phyloP scores from a whole-genome alignment of 2,329 filamentous ascomycete species.

The Chrysosphaeria jannelii region DNA sequence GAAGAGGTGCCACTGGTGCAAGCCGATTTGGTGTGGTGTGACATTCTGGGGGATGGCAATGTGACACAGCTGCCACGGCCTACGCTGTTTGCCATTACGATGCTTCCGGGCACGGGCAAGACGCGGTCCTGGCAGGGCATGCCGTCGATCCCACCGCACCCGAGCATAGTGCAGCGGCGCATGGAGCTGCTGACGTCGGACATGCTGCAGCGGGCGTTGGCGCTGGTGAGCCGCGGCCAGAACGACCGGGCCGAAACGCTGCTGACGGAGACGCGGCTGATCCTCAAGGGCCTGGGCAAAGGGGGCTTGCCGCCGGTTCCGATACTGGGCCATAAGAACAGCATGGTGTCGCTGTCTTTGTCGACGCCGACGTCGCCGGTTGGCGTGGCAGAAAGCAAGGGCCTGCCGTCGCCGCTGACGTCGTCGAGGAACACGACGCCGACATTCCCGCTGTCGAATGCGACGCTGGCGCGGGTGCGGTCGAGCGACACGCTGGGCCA shows the following conservation, averaged over 20 bases:
- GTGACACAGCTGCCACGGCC: constrained; percentile 65
- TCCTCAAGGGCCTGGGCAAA: constrained; percentile 85
- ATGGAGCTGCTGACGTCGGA: constrained; percentile 97
- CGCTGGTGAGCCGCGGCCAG: constrained; percentile 68
- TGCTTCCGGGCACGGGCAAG: constrained; percentile 47
- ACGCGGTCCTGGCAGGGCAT: constrained; percentile 30
- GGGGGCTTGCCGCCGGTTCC: constrained; percentile 77
- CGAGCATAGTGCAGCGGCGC: constrained; percentile 75
- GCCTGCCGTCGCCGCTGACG: constrained; percentile 21
- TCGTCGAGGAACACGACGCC: constrained; percentile 12
- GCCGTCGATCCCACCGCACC: constrained; percentile 80
- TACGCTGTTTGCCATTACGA: constrained; percentile 78
- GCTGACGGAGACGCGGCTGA: constrained; percentile 74
- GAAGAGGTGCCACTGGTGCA: constrained; percentile 90
- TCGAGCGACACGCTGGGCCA: constrained; percentile 27
- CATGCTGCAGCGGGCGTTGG: constrained; percentile 82
- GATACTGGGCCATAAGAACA: constrained; percentile 19
- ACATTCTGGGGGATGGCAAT: constrained; percentile 70
- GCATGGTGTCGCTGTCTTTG: constrained; percentile 12
- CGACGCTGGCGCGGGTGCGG: constrained; percentile 17
- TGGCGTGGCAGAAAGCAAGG: constrained; percentile 25
- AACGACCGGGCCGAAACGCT: constrained; percentile 84
- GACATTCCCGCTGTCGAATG: constrained; percentile 10
- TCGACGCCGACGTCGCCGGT: no score
- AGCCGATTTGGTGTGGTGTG: constrained; percentile 76